Base-by-base conservation (phyloP, 2,329 filamentous ascomycete genomes). In the Neofusicoccum laricinum region DNA sequence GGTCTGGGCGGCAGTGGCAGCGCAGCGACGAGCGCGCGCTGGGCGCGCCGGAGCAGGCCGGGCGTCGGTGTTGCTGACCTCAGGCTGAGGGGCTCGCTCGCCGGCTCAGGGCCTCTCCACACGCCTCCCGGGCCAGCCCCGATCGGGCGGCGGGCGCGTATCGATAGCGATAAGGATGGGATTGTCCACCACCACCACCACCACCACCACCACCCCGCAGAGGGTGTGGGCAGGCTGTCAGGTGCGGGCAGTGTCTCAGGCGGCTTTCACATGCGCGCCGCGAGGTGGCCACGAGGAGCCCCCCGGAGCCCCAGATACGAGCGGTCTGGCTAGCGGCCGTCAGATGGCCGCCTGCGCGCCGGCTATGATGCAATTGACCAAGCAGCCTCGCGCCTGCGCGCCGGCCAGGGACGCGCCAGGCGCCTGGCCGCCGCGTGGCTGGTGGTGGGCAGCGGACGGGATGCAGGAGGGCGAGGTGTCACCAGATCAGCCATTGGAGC, bases 201-300 rank as follows among this genome's bases (percentile, higher is more conserved):
- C 5, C 5, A 11, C 34, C 34, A 36, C 5, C 36, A 12, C 36
- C 36, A 38, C 36, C 36, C 36, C 36, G 36, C 36, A 38, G 55
- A 59, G 55, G 55, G 55, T 59, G 55, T 59, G 55, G 30, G 15
- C 21, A 12, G 58, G 32, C 58, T 61, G 61, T 64, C 61, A 64
- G 50, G 61, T 57, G 61, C 49, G 38, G 49, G 49, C 48, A 3
- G 49, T 53, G 61, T 57, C 50, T 64, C 61, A 55, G 41, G 12
- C 61, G 48, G 14, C 61, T 64, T 64, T 64, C 61, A 64, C 61
- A 64, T 64, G 61, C 61, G 32, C 40, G 25, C 43, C 25, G n/a
- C n/a, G 19, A 34, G 15, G 34, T 32, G 61, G 57, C 50, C 61
- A 64, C 61, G 61, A 58, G 61, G 61, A 48, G 32, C 40, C 17